These are phyloP conservation scores for Akanthomyces lecanii DNA, from an alignment of 2,329 filamentous ascomycete genomes.

Conservation along the genomic window DNA sequence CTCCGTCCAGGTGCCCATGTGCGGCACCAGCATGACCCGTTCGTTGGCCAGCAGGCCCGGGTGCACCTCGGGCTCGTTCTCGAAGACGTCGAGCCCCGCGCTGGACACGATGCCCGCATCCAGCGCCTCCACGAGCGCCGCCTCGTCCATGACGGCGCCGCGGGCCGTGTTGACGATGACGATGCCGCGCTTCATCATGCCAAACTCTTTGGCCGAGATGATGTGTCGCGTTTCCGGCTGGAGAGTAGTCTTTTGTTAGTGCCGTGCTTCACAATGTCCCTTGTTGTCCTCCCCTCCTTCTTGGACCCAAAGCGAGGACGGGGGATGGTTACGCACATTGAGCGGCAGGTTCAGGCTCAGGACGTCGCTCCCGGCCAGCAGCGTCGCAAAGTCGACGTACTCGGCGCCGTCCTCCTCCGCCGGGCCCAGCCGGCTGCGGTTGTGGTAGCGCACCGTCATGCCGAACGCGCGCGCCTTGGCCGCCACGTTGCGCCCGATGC, in stretches of 20 bases:
- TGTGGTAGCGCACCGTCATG: slow-evolving; percentile 72
- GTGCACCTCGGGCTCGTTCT: slow-evolving; percentile 74
- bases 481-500: slow-evolving; percentile 74
- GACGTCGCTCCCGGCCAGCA: slow-evolving; percentile 68
- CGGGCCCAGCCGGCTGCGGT: slow-evolving; percentile 57
- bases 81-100: slow-evolving; percentile 76
- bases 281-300: no score
- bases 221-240: slow-evolving; percentile 66
- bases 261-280: no score
- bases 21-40: slow-evolving; percentile 70
- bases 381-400: slow-evolving; percentile 69
- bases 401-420: slow-evolving; percentile 55
- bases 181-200: slow-evolving; percentile 71
- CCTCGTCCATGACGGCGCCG: slow-evolving; percentile 78
- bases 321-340: slow-evolving; percentile 50
- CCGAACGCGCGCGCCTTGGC: slow-evolving; percentile 70
- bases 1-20: slow-evolving; percentile 80
- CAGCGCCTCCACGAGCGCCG: slow-evolving; percentile 69
- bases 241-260: neutral
- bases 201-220: slow-evolving; percentile 67
- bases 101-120: slow-evolving; percentile 65
- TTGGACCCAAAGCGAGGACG: no score
- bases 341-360: slow-evolving; percentile 76
- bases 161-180: slow-evolving; percentile 80
- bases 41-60: slow-evolving; percentile 66